A percentile compares a stretch with the other conserved stretches of the same genome.
Conservation (phyloP, 768 basidiomycete genomes). For the Pisolithus tinctorius region DNA sequence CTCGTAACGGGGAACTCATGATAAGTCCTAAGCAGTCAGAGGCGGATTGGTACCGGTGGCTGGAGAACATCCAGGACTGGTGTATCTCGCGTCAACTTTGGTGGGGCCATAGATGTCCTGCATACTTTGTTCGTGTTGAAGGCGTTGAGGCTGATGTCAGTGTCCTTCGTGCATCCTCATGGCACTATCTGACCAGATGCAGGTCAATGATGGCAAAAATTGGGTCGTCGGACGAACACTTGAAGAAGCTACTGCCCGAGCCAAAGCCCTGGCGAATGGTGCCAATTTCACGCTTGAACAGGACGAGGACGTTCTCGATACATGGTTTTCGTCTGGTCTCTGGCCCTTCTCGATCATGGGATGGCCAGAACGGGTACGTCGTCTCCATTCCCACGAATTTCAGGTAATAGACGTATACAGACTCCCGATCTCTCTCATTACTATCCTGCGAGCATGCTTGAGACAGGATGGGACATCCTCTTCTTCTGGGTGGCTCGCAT, state of each 20-base stretch:
- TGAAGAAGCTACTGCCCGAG: slow-evolving; percentile 74
- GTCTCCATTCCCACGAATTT: not conserved
- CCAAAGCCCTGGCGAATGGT: slow-evolving; percentile 60
- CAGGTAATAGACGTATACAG: slow-evolving; percentile 30
- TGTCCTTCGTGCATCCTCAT: not conserved
- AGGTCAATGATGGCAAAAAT: slow-evolving; percentile 64
- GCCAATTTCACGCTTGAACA: slow-evolving; percentile 73
- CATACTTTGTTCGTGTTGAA: slow-evolving; percentile 85
- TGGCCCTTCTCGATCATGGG: slow-evolving; percentile 99
- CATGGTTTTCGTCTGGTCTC: slow-evolving; percentile 96
- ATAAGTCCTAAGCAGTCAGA: slow-evolving; percentile 85
- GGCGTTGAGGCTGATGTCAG: slow-evolving; percentile 64
- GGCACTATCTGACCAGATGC: not conserved
- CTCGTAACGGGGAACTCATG: slow-evolving; percentile 75
- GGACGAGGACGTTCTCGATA: slow-evolving; percentile 96
- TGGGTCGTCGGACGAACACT: slow-evolving; percentile 88
- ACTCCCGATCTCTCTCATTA: slow-evolving; percentile 72
- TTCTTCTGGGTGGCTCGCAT: slow-evolving; percentile 99
- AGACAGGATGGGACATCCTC: slow-evolving; percentile 99
- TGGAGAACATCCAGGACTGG: slow-evolving; percentile 96
- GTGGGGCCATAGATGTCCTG: slow-evolving; percentile 98
- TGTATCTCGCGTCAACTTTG: slow-evolving; percentile 98
- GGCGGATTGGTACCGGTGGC: slow-evolving; percentile 93
- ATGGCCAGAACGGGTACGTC: slow-evolving; percentile 83
- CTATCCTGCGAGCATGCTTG: slow-evolving; percentile 87